These are phyloP conservation scores for Phytophthora fragariae DNA, from an alignment of 352 stramenopile genomes.

Conservation along the genomic window DNA sequence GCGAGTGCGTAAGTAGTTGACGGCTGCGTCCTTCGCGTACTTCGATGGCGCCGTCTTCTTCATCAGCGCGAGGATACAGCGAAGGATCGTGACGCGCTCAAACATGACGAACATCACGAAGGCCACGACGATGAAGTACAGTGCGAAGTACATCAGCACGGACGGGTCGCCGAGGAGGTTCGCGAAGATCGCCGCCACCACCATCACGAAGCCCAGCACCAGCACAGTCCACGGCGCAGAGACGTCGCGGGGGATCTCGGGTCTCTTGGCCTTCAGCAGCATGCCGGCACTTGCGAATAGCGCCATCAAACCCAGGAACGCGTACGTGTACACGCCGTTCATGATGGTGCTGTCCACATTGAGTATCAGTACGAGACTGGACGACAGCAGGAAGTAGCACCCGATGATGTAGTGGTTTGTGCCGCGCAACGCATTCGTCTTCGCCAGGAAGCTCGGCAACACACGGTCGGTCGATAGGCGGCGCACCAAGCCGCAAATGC, in stretches of 20 bases:
- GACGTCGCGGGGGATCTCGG: conserved; percentile 72
- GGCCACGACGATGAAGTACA: conserved; percentile 58
- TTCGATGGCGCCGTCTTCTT: conserved; percentile 47
- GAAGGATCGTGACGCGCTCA: conserved; percentile 54
- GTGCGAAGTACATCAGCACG: conserved; percentile 58
- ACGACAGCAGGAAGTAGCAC: conserved; percentile 64
- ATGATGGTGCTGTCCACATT: conserved; percentile 71
- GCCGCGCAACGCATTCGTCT: conserved; percentile 56
- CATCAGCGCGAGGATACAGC: conserved; percentile 44
- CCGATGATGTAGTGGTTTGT: conserved; percentile 85
- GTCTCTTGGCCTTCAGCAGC: conserved; percentile 84
- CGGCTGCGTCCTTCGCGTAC: conserved; percentile 25
- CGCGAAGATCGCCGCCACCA: conserved; percentile 52
- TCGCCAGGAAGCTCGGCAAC: conserved; percentile 55
- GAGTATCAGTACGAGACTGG: conserved; percentile 70
- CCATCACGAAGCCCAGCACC: conserved; percentile 47
- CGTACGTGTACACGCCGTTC: conserved; percentile 84
- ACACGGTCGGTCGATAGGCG: conserved; percentile 79
- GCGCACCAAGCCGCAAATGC: conserved; percentile 74
- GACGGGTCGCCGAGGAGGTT: conserved; percentile 55
- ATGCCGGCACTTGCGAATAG: conserved; percentile 85
- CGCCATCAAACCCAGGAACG: conserved; percentile 84
- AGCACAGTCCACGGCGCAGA: conserved; percentile 50
- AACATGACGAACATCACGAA: conserved; percentile 60
- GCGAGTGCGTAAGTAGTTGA: conserved; percentile 43